Base-by-base conservation (phyloP, 2,329 filamentous ascomycete genomes). In the Aspergillus uvarum region DNA sequence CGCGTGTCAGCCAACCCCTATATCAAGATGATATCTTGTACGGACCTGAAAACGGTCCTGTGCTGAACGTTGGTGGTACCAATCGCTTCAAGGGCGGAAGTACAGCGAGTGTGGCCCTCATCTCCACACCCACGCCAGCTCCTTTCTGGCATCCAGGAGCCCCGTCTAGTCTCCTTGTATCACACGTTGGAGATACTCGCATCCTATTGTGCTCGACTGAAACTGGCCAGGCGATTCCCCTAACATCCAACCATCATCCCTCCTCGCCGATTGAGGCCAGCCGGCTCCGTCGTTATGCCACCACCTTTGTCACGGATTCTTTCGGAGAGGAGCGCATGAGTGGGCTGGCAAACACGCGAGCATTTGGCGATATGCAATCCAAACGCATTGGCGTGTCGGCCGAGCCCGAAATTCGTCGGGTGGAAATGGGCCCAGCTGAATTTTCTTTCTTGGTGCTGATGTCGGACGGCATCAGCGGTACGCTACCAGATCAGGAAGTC, bases 311-410 rank as follows among this genome's bases (percentile, higher is more conserved):
- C 19, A 95, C 94, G 0, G 95, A 99, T 77, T 96, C 91, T 35
- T 99, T 99, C 74, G 95, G 95, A 71, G 95, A 99, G 78, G 93
- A 98, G 77, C 92, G 95, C 67, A 95, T 99, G 76, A 88, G 88
- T 14, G 94, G 95, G 0, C 83, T 99, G 0, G 95, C 95, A 67
- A 99, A 99, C 78, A 96, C 91, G 32, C 90, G 95, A 31, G 85
- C 95, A 4, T 98, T 99, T 73, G 95, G 95, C 26, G 95, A 99
- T 79, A 92, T 97, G 78, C 85, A 85, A 35, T 91, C 88, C 59
- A 99, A 99, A 78, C 89, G 94, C 56, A 89, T 98, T 55, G 95
- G 95, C 29, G 94, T 99, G 12, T 93, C 89, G 4, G 95, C 95
- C 1, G 95, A 99, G 76, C 95, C 95, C 0, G 93, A 98, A 71